A percentile compares a stretch with the other conserved stretches of the same genome.
Evolutionary conservation across 176 grass and related monocot species (phyloP).

Genomic region (Hyparrhenia diplandra): DNA sequence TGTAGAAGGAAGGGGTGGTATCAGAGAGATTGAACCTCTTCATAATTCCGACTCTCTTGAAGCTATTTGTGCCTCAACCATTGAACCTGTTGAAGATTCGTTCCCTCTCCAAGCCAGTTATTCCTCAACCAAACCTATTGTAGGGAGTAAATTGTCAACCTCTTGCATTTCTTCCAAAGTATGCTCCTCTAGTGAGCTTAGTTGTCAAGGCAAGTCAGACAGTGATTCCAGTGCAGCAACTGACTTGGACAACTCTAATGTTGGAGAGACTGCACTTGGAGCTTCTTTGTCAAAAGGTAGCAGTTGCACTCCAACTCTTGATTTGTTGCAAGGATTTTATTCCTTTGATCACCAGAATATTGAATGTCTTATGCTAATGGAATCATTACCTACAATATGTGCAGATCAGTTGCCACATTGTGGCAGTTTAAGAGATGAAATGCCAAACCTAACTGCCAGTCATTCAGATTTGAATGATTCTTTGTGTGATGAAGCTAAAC

Average conservation of each 20-base stretch:
- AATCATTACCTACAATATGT: background rate
- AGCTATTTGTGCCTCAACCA: constrained; percentile 12
- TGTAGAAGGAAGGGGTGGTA: background rate
- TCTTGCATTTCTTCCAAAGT: constrained; percentile 19
- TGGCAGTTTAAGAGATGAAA: constrained; percentile 20
- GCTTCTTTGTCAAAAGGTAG: constrained; percentile 23
- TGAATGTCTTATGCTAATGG: background rate
- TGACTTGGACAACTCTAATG: constrained; percentile 10
- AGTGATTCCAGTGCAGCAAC: constrained; percentile 15
- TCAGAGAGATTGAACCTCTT: constrained; percentile 7
- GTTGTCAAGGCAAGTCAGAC: constrained; percentile 28
- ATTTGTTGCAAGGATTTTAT: constrained; percentile 12
- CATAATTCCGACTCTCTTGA: constrained; percentile 11
- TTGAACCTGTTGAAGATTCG: constrained; percentile 12
- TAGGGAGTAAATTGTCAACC: background rate
- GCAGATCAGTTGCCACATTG: background rate
- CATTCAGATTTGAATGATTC: constrained; percentile 13
- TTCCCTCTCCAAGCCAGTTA: constrained; percentile 2
- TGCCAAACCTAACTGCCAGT: constrained; percentile 5
- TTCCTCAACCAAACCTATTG: background rate
- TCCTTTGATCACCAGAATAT: background rate
- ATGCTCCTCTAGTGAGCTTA: background rate
- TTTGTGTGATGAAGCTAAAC: constrained; percentile 5
- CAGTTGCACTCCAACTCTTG: constrained; percentile 13
- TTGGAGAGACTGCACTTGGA: background rate